A percentile compares a stretch with the other conserved stretches of the same genome.
These are phyloP conservation scores for Plasmodium gonderi DNA, from an alignment of 169 alveolate genomes.

Conservation along the genomic window DNA sequence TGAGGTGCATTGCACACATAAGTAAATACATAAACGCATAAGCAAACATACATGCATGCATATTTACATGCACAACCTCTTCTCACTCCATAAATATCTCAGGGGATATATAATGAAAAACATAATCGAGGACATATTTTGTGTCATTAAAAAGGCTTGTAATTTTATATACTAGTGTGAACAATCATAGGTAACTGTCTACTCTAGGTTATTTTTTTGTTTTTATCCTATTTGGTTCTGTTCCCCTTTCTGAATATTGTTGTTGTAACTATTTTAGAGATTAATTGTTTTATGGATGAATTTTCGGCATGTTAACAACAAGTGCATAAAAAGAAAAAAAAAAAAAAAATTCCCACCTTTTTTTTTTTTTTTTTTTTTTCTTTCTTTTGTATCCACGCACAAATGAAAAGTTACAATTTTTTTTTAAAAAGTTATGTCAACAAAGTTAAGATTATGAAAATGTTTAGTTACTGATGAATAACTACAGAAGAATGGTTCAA, in stretches of 20 bases:
- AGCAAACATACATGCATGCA: not conserved
- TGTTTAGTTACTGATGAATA: not conserved
- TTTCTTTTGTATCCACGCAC: not conserved
- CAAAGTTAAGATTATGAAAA: not conserved
- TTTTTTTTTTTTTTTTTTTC: not conserved
- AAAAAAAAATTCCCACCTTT: not conserved
- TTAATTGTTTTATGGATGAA: not conserved
- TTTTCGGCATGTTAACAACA: not conserved
- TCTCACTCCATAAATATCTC: not conserved
- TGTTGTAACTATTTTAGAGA: not conserved
- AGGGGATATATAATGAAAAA: constrained; percentile 65
- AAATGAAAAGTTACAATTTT: not conserved
- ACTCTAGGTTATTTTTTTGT: not conserved
- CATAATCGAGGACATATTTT: constrained; percentile 32
- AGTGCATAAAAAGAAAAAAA: not conserved
- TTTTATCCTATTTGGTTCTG: not conserved
- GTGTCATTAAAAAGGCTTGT: constrained; percentile 21
- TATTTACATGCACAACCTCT: not conserved
- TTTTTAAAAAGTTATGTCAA: not conserved
- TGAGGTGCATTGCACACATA: not conserved
- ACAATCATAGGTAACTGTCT: not conserved
- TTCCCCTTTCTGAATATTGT: not conserved
- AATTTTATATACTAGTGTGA: not conserved
- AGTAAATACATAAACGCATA: not conserved
- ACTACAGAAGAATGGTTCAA: no score